These are phyloP conservation scores for Yarrowia alimentaria DNA, from an alignment of 805 yeast species.

Conservation along the genomic window DNA sequence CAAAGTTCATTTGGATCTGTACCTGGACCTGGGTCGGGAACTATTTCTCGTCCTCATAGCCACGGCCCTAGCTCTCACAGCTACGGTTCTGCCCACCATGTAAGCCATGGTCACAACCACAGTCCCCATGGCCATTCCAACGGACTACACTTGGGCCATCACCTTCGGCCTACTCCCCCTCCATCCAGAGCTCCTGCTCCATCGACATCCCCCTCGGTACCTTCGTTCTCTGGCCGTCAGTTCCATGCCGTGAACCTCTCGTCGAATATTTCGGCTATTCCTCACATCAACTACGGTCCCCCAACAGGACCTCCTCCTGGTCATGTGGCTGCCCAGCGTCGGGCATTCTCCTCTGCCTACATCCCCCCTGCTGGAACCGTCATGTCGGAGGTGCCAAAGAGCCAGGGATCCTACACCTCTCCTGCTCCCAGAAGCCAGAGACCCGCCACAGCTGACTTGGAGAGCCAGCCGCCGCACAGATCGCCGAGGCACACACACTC, in stretches of 20 bases:
- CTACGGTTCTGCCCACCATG: no score
- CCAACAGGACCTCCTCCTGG: conserved; percentile 18
- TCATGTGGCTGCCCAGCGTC: background rate
- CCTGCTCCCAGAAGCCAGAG: conserved; percentile 11
- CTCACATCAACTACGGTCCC: conserved; percentile 3
- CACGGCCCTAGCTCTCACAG: no score
- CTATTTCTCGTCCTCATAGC: no score
- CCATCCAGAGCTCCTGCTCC: no score
- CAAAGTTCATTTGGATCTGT: no score
- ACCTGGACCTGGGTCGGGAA: no score
- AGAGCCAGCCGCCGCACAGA: background rate
- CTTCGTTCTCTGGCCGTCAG: background rate
- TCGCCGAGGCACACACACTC: conserved; percentile 3
- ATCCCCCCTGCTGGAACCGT: conserved; percentile 19
- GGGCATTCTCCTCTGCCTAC: conserved; percentile 6
- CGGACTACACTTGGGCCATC: no score
- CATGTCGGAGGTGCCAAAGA: conserved; percentile 3
- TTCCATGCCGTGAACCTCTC: conserved; percentile 17
- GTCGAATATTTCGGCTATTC: background rate
- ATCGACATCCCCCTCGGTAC: no score
- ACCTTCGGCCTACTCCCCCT: no score
- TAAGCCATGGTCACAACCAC: no score
- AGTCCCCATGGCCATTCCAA: no score
- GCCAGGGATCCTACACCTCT: conserved; percentile 7
- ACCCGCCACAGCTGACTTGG: no score